Evolutionary conservation across 2,329 filamentous ascomycete species (phyloP).

Genomic region (Ambrosiella cleistominuta): DNA sequence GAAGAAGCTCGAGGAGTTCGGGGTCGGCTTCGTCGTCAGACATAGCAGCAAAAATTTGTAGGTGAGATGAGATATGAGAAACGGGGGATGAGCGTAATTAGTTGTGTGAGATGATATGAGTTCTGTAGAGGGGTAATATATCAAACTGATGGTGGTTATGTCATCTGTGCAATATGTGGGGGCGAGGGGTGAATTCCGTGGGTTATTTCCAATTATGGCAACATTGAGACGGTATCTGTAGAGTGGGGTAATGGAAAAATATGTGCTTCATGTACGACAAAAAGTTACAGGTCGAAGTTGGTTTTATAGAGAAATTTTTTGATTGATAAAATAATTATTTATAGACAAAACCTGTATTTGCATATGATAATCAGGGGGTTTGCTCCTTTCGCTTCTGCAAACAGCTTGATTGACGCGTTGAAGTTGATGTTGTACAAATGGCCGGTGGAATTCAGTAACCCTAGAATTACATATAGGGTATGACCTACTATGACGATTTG

Average conservation of each 20-base stretch:
- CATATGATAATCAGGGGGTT: too few species aligned
- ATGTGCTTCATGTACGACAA: too few species aligned
- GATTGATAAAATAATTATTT: too few species aligned
- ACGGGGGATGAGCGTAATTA: background rate
- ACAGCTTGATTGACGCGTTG: background rate
- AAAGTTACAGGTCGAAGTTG: too few species aligned
- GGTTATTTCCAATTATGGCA: background rate
- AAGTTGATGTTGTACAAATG: background rate
- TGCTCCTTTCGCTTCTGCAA: too few species aligned
- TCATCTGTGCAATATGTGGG: background rate
- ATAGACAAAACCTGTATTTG: too few species aligned
- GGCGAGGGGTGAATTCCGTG: background rate
- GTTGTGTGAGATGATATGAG: background rate
- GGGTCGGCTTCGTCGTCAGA: conserved; percentile 83
- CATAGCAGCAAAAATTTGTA: conserved; percentile 32
- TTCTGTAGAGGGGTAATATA: too few species aligned
- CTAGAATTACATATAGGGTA: background rate
- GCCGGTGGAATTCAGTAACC: background rate
- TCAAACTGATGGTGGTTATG: background rate
- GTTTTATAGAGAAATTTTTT: too few species aligned
- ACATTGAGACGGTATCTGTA: background rate
- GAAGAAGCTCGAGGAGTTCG: conserved; percentile 71
- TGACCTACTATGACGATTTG: conserved; percentile 2
- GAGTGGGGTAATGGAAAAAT: background rate
- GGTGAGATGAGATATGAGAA: background rate